Percentiles rank a stretch among this genome's conserved stretches.
Conservation (phyloP, 2,329 filamentous ascomycete genomes). For the Akanthomyces uredinophilus region DNA sequence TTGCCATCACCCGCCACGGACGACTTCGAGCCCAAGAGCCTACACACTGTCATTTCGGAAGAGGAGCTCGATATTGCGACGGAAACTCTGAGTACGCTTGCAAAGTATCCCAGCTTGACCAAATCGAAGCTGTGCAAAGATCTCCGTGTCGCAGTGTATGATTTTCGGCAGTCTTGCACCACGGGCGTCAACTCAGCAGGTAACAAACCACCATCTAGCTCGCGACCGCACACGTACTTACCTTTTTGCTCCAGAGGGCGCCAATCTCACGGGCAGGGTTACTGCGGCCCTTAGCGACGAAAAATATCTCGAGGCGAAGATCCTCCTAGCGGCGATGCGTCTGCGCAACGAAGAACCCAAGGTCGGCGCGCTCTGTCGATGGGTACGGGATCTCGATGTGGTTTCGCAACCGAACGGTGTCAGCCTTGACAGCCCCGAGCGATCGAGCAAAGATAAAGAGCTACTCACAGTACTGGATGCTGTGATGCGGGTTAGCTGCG, state of each 20-base stretch:
- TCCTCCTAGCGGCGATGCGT: conserved; percentile 65
- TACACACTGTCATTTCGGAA: conserved; percentile 51
- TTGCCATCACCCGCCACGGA: conserved; percentile 32
- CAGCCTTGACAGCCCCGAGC: conserved; percentile 25
- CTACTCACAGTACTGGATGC: conserved; percentile 58
- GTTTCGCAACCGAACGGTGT: conserved; percentile 49
- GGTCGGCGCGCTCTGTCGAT: conserved; percentile 63
- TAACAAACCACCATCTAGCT: conserved; percentile 20
- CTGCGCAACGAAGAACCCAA: conserved; percentile 62
- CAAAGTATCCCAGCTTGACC: conserved; percentile 56
- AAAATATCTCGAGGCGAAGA: conserved; percentile 59
- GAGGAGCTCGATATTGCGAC: conserved; percentile 64
- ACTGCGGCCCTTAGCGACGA: conserved; percentile 61
- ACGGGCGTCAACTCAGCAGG: conserved; percentile 57
- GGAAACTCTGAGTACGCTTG: conserved; percentile 56
- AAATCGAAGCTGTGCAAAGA: conserved; percentile 66
- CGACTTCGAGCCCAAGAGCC: conserved; percentile 40
- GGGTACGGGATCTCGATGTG: conserved; percentile 67
- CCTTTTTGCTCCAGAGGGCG: conserved; percentile 36
- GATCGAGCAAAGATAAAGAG: conserved; percentile 45
- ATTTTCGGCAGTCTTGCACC: conserved; percentile 63
- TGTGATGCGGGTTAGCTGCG: conserved; percentile 58
- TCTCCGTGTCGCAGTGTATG: conserved; percentile 60
- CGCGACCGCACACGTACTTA: conserved; percentile 15
- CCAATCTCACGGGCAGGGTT: conserved; percentile 62